These are phyloP conservation scores for Annulohypoxylon moriforme DNA, from an alignment of 495 filamentous ascomycete genomes.

Conservation along the genomic window DNA sequence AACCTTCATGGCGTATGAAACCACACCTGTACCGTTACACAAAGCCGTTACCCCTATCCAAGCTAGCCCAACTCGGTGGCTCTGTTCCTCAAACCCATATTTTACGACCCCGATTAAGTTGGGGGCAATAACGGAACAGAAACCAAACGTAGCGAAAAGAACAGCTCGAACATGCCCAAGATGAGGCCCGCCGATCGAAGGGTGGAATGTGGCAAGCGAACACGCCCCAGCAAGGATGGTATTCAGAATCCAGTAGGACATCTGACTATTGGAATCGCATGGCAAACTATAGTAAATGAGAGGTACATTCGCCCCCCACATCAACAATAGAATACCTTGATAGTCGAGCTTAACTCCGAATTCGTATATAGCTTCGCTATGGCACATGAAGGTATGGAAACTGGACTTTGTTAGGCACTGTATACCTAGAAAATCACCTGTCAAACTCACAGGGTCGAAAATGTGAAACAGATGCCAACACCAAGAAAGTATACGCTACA, in stretches of 20 bases:
- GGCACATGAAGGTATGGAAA: slow-evolving; percentile 64
- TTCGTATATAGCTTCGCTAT: slow-evolving; percentile 52
- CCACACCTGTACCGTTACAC: slow-evolving; percentile 57
- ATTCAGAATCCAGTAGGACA: slow-evolving; percentile 54
- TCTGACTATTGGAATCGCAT: slow-evolving; percentile 50
- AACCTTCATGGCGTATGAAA: slow-evolving; percentile 59
- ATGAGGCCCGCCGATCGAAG: slow-evolving; percentile 51
- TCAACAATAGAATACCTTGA: slow-evolving; percentile 64
- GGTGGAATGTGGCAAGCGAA: slow-evolving; percentile 51
- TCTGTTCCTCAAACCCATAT: slow-evolving; percentile 55
- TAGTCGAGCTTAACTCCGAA: slow-evolving; percentile 62
- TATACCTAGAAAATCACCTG: neutral
- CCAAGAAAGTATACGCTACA: slow-evolving; percentile 61
- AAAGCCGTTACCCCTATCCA: slow-evolving; percentile 55
- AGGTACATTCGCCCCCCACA: slow-evolving; percentile 65
- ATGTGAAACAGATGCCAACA: slow-evolving; percentile 62
- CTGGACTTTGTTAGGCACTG: slow-evolving; percentile 34
- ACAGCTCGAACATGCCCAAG: slow-evolving; percentile 51
- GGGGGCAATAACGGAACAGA: slow-evolving; percentile 56
- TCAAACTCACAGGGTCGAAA: slow-evolving; percentile 57
- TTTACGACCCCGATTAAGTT: slow-evolving; percentile 55
- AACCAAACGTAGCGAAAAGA: slow-evolving; percentile 58
- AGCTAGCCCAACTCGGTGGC: slow-evolving; percentile 54
- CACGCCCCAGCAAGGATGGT: slow-evolving; percentile 49
- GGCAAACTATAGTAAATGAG: slow-evolving; percentile 64